Conservation (phyloP, 306 rosid genomes). For the Biancaea sappan region DNA sequence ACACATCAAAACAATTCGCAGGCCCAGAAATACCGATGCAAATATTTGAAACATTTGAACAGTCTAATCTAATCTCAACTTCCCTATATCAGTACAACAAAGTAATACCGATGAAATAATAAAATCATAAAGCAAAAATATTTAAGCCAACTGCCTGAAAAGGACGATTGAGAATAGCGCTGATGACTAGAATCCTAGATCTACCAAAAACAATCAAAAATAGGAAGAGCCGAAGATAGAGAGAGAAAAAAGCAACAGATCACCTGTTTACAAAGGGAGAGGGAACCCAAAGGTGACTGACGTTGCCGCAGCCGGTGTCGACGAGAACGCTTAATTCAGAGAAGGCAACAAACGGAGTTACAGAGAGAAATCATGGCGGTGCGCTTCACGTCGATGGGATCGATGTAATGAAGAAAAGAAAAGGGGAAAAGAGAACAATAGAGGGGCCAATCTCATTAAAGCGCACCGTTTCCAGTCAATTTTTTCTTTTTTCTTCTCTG, state of each 20-base stretch:
- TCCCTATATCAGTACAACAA: background rate
- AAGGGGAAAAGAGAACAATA: background rate
- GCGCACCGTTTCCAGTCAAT: conserved; percentile 11
- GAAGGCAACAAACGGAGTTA: background rate
- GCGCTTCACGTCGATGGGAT: background rate
- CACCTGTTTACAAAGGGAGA: background rate
- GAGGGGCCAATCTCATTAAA: background rate
- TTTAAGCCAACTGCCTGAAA: background rate
- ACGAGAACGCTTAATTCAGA: background rate
- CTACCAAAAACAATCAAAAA: background rate
- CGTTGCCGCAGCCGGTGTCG: background rate
- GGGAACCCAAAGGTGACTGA: background rate
- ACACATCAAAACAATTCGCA: background rate
- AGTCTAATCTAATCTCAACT: background rate
- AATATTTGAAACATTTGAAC: background rate
- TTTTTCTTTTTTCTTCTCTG: background rate
- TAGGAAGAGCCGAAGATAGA: background rate
- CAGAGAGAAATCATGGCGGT: background rate
- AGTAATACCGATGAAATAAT: background rate
- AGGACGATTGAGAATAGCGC: background rate
- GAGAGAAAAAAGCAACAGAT: background rate
- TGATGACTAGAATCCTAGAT: conserved; percentile 18
- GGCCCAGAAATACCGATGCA: background rate
- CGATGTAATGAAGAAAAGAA: background rate
- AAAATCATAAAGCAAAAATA: background rate